Conservation (phyloP, 2,329 filamentous ascomycete species). For the Fusarium fujikuroi region DNA sequence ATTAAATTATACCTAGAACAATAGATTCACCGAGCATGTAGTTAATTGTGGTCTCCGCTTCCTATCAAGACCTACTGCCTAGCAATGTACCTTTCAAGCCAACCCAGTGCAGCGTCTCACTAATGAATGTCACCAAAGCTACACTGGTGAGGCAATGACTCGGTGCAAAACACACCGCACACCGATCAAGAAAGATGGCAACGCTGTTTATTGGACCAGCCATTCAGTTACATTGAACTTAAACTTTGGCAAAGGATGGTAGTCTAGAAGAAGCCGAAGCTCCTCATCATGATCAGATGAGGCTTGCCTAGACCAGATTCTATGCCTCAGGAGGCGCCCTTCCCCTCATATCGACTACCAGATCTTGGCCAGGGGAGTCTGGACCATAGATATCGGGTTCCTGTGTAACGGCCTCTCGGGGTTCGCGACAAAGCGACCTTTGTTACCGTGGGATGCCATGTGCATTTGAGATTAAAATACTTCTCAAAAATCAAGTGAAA, state of each 20-base stretch:
- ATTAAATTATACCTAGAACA: not conserved
- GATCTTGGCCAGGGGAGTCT: slow-evolving; percentile 7
- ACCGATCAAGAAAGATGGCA: not conserved
- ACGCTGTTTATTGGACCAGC: not conserved
- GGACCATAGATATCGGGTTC: not conserved
- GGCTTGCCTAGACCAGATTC: slow-evolving; percentile 14
- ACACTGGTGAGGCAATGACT: not conserved
- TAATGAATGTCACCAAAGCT: not conserved
- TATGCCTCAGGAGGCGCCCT: not conserved
- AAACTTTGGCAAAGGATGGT: not conserved
- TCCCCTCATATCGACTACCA: not conserved
- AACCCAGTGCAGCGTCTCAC: not conserved
- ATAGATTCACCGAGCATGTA: not conserved
- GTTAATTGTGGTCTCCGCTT: not conserved
- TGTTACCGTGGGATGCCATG: not conserved
- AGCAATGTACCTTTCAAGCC: not conserved
- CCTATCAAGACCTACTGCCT: not conserved
- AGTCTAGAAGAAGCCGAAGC: slow-evolving; percentile 24
- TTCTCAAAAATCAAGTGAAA: too few relatives aligned
- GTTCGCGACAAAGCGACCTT: not conserved
- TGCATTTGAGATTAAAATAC: not conserved
- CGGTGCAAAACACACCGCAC: not conserved
- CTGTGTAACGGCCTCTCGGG: not conserved
- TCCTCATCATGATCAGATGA: not conserved
- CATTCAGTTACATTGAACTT: not conserved